Base-by-base conservation (phyloP, 225 moss, liverwort and hornwort species). In the Antitrichia curtipendula region DNA sequence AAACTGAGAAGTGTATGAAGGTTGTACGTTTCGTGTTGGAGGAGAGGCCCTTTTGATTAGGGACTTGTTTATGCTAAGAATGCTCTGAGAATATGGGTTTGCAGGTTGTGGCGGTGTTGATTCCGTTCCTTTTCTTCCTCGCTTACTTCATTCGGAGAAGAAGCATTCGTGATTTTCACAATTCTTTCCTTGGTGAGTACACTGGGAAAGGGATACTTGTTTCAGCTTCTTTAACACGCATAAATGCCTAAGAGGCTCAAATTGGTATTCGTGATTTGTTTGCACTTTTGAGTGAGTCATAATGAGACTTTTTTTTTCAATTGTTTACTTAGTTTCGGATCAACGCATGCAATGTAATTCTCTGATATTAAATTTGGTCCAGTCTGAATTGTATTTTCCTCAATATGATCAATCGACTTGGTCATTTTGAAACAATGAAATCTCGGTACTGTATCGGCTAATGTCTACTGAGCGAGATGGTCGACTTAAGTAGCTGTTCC, bases 131-230 rank as follows among this genome's bases (percentile, higher is more conserved):
- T 23, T 85, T 96, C 38, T 95, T 97, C 88, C 53, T 88, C 65
- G 71, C 73, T 40, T 96, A 81, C 82, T 95, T 84, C 66, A 63
- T 95, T 58, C 90, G 87, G 74, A 90, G 94, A 90, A 93, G 92
- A 86, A 88, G 91, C 75, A 60, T 91, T 38, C 94, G 95, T 84
- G 97, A 97, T 85, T 90, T 95, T n/a, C 96, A 97, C 88, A 93
- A 94, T 64, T 89, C 97, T 45, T 89, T 95, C 61, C 96, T 97
- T n/a, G 97, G 97, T 97, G 84, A 91, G 95, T 58, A 32, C 31
- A 16, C 6, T 56, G 16, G 22, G 60, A 41, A 47, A 57, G 12
- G 49, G 43, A 47, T 45, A 18, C 66, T 77, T 65, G 45, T 75
- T 65, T 38, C 45, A 47, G 29, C 9, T 75, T 64, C 38, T 29